A percentile compares a stretch with the other conserved stretches of the same genome.
Conservation (phyloP, 2,329 filamentous ascomycete genomes). For the Aspergillus awamori region DNA sequence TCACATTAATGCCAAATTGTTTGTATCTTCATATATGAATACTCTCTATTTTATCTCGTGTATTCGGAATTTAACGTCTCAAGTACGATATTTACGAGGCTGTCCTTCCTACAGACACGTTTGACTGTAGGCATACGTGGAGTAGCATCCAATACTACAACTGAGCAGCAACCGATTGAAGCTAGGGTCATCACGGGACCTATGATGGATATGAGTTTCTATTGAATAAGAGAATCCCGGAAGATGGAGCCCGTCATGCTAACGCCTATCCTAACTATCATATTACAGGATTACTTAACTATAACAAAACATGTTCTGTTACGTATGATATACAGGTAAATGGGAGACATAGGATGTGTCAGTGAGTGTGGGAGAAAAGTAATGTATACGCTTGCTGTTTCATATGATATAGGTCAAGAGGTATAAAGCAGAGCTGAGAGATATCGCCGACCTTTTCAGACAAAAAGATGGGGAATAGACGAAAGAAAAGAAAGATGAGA, state of each 20-base stretch:
- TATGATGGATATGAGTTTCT: too few species aligned
- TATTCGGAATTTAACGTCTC: too few species aligned
- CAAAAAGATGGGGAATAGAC: conserved; percentile 6
- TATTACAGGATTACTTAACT: neutral
- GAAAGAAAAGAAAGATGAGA: neutral
- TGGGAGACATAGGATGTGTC: neutral
- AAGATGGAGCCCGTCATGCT: neutral
- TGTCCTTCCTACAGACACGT: too few species aligned
- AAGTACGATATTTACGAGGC: too few species aligned
- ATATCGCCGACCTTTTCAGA: neutral
- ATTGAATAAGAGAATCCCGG: too few species aligned
- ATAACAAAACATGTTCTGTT: neutral
- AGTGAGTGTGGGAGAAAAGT: conserved; percentile 2
- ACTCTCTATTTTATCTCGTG: too few species aligned
- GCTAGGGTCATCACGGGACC: too few species aligned
- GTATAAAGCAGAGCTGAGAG: neutral
- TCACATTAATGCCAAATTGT: neutral
- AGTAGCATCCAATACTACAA: too few species aligned
- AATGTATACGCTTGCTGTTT: neutral
- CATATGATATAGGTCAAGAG: neutral
- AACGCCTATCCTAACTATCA: conserved; percentile 1
- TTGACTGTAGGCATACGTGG: too few species aligned
- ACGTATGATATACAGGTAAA: conserved; percentile 9
- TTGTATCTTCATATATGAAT: neutral
- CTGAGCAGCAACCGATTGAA: too few species aligned